Evolutionary conservation across 768 basidiomycete species (phyloP).

Genomic region (Pulveroboletus sp.): DNA sequence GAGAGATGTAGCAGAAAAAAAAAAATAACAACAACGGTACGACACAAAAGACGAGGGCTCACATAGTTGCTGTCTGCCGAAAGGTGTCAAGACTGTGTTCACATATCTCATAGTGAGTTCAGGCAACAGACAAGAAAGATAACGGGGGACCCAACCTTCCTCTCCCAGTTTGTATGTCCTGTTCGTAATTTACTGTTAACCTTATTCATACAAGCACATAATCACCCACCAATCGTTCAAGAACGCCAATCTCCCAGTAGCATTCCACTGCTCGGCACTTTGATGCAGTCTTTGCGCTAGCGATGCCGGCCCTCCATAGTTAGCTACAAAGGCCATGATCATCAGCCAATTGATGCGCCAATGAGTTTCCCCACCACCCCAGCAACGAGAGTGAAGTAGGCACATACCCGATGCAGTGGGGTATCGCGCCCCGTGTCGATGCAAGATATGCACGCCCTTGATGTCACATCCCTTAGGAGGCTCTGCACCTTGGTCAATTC

Average conservation of each 20-base stretch:
- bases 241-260: slow-evolving; percentile 62
- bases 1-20: background rate
- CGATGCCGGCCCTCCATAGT: slow-evolving; percentile 58
- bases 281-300: slow-evolving; percentile 54
- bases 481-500: slow-evolving; percentile 65
- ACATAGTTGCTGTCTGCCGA: slow-evolving; percentile 85
- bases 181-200: background rate
- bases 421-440: slow-evolving; percentile 78
- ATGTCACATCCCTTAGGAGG: slow-evolving; percentile 66
- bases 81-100: slow-evolving; percentile 72
- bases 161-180: slow-evolving; percentile 90
- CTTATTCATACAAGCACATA: slow-evolving; percentile 4
- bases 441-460: slow-evolving; percentile 73
- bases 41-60: slow-evolving; percentile 20
- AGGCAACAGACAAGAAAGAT: background rate
- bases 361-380: background rate
- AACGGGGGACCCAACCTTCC: slow-evolving; percentile 48
- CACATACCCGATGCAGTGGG: slow-evolving; percentile 60
- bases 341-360: background rate
- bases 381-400: background rate
- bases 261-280: slow-evolving; percentile 55
- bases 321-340: slow-evolving; percentile 32
- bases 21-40: background rate
- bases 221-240: slow-evolving; percentile 71
- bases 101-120: background rate